phyloP scores from a whole-genome alignment of 805 yeast species.

The Wickerhamiella occidentalis region DNA sequence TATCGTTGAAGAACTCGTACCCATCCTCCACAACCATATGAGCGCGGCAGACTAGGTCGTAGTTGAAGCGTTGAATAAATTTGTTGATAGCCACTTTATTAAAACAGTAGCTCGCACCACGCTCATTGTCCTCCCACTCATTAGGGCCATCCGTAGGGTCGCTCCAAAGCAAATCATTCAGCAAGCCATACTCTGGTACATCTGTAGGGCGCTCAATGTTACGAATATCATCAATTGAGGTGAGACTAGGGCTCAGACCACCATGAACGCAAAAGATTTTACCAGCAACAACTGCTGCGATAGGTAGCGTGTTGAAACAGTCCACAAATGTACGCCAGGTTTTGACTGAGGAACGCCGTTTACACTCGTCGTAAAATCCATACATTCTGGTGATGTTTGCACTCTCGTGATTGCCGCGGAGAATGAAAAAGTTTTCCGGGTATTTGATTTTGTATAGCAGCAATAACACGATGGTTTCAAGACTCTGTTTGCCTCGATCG shows the following conservation, averaged over 20 bases:
- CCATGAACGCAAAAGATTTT: slow-evolving; percentile 90
- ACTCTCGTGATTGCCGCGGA: slow-evolving; percentile 95
- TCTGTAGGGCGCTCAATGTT: slow-evolving; percentile 71
- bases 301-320: slow-evolving; percentile 88
- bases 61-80: slow-evolving; percentile 59
- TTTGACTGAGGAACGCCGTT: slow-evolving; percentile 80
- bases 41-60: slow-evolving; percentile 72
- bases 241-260: slow-evolving; percentile 64
- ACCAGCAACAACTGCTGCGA: slow-evolving; percentile 90
- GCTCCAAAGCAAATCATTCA: slow-evolving; percentile 70
- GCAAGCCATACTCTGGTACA: slow-evolving; percentile 70
- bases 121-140: slow-evolving; percentile 81
- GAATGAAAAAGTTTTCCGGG: slow-evolving; percentile 86
- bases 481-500: slow-evolving; percentile 91
- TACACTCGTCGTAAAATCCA: slow-evolving; percentile 97
- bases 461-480: slow-evolving; percentile 79
- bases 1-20: slow-evolving; percentile 61
- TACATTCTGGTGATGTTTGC: slow-evolving; percentile 94
- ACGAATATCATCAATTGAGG: slow-evolving; percentile 61
- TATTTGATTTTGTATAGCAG: slow-evolving; percentile 91
- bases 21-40: slow-evolving; percentile 85
- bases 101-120: slow-evolving; percentile 74
- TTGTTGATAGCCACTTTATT: slow-evolving; percentile 70
- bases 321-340: slow-evolving; percentile 91
- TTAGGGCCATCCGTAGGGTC: slow-evolving; percentile 74